These are phyloP conservation scores for Juncus effusus DNA, from an alignment of 176 grass and related monocot genomes.

Conservation along the genomic window DNA sequence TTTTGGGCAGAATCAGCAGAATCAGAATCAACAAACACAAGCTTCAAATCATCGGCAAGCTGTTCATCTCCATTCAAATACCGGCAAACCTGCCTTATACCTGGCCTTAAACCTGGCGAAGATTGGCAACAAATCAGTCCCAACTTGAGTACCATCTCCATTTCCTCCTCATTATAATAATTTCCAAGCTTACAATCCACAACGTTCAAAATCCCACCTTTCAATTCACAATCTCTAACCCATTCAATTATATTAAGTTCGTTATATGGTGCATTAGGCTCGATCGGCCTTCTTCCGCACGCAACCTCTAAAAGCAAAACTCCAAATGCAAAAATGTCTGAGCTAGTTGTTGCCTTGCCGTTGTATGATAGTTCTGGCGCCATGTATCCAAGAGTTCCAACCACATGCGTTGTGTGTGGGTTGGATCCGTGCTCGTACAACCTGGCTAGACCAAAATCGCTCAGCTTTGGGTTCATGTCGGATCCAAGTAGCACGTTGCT, in stretches of 20 bases:
- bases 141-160: conserved; percentile 35
- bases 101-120: conserved; percentile 26
- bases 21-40: neutral
- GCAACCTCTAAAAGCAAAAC: conserved; percentile 41
- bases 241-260: conserved; percentile 23
- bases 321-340: conserved; percentile 57
- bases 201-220: conserved; percentile 1
- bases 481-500: conserved; percentile 28
- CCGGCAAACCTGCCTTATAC: conserved; percentile 37
- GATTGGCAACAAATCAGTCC: conserved; percentile 49
- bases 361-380: conserved; percentile 37
- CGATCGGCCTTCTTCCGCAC: conserved; percentile 27
- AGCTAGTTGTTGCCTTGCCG: conserved; percentile 39
- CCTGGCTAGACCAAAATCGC: conserved; percentile 57
- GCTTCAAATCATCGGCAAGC: conserved; percentile 11
- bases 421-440: conserved; percentile 40
- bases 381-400: conserved; percentile 51
- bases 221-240: conserved; percentile 31
- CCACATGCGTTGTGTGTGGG: conserved; percentile 37
- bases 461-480: conserved; percentile 19
- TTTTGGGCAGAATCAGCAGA: neutral
- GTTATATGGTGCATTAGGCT: neutral
- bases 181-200: conserved; percentile 29
- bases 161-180: conserved; percentile 23
- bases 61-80: conserved; percentile 27